Evolutionary conservation across 129 eudicot species (phyloP).

Genomic region (Chrysanthemum lavandulifolium): DNA sequence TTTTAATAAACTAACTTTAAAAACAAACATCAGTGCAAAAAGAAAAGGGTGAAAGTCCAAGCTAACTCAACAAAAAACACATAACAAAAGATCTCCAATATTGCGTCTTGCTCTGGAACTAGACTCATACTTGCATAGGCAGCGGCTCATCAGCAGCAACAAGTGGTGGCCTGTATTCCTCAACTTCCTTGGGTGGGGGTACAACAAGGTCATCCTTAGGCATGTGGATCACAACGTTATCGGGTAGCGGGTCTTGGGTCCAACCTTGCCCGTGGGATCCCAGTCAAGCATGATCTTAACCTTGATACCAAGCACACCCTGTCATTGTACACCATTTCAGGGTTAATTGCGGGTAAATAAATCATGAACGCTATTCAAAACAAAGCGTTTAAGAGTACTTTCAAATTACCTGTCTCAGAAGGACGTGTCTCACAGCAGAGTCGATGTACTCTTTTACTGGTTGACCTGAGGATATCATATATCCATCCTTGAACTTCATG

Average conservation of each 20-base stretch:
- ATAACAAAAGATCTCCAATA: slow-evolving; percentile 4
- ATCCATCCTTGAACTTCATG: slow-evolving; percentile 79
- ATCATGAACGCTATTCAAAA: too few species aligned
- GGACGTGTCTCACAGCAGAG: slow-evolving; percentile 76
- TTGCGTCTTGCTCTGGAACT: neutral
- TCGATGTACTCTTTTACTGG: slow-evolving; percentile 64
- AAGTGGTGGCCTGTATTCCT: slow-evolving; percentile 30
- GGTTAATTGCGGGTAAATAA: too few species aligned
- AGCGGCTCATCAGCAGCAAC: slow-evolving; percentile 31
- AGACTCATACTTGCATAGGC: slow-evolving; percentile 22
- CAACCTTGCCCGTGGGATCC: slow-evolving; percentile 40
- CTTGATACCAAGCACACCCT: slow-evolving; percentile 73
- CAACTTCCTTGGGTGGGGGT: slow-evolving; percentile 38
- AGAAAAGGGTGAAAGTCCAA: neutral
- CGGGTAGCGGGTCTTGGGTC: slow-evolving; percentile 68
- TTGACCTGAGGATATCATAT: slow-evolving; percentile 62
- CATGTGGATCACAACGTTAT: slow-evolving; percentile 45
- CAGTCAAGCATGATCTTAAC: slow-evolving; percentile 53
- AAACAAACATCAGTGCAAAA: neutral
- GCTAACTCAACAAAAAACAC: slow-evolving; percentile 17
- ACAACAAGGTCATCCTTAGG: slow-evolving; percentile 45
- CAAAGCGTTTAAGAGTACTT: neutral
- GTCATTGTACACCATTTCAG: neutral
- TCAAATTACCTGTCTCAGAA: slow-evolving; percentile 53
- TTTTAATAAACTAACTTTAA: too few species aligned